Evolutionary conservation across 2,329 filamentous ascomycete genomes (phyloP).

Genomic region (Neopestalotiopsis sp.): DNA sequence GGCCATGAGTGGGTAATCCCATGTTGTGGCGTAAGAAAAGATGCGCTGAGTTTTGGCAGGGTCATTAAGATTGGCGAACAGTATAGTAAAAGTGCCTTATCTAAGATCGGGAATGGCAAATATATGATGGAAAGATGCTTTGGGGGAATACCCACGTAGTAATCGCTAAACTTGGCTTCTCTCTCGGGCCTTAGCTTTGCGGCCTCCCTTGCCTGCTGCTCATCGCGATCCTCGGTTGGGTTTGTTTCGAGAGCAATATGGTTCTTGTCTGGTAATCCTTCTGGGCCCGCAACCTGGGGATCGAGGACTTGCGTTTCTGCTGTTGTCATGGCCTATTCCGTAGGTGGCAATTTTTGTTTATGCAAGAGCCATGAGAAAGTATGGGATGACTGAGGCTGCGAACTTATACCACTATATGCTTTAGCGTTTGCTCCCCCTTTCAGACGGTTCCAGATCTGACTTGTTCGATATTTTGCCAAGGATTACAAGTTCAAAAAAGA

Average conservation of each 20-base stretch:
- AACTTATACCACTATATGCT: not conserved
- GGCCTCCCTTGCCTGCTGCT: conserved; percentile 36
- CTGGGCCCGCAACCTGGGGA: not conserved
- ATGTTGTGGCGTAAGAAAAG: conserved; percentile 58
- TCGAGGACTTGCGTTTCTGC: not conserved
- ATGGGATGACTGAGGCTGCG: not conserved
- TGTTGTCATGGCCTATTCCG: conserved; percentile 4
- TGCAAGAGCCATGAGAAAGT: not conserved
- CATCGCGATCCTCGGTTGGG: conserved; percentile 24
- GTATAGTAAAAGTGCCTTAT: not conserved
- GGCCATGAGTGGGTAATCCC: conserved; percentile 55
- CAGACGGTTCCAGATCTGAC: not conserved
- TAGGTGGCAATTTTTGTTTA: not conserved
- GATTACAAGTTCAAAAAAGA: not conserved
- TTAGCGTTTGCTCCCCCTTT: not conserved
- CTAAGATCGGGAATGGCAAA: not conserved
- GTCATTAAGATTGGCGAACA: conserved; percentile 21
- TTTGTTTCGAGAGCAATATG: conserved; percentile 1
- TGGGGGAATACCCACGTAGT: conserved; percentile 36
- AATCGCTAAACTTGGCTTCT: conserved; percentile 51
- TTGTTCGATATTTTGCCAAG: not conserved
- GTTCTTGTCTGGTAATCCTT: conserved; percentile 11
- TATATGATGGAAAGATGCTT: conserved; percentile 10
- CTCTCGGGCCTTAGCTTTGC: conserved; percentile 47
- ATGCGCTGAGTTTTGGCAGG: conserved; percentile 43